A percentile compares a stretch with the other conserved stretches of the same genome.
These are phyloP conservation scores for Aureobasidium sp. DNA, from an alignment of 2,329 filamentous ascomycete genomes.

Conservation along the genomic window DNA sequence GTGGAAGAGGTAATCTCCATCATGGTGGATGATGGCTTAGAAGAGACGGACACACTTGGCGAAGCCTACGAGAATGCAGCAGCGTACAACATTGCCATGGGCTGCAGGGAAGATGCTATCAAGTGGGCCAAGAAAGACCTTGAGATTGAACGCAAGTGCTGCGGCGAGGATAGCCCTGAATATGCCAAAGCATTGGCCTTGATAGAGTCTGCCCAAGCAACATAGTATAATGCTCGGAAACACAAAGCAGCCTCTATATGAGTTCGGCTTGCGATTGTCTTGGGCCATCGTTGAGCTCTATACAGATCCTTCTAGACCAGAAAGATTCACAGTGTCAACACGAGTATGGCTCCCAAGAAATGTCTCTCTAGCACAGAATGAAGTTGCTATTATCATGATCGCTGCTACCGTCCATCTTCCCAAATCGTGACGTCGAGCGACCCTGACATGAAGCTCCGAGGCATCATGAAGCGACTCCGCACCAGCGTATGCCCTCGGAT, in stretches of 20 bases:
- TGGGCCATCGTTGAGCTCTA: no score
- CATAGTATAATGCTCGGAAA: neutral
- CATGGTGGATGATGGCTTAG: conserved; percentile 21
- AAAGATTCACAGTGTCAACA: neutral
- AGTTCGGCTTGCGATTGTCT: no score
- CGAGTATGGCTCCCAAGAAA: no score
- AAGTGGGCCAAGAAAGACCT: conserved; percentile 22
- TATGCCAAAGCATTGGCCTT: neutral
- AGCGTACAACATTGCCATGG: conserved; percentile 18
- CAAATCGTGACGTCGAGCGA: neutral
- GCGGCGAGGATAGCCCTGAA: conserved; percentile 13
- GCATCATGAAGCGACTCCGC: conserved; percentile 3
- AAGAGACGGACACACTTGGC: conserved; percentile 21
- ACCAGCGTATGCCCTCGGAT: conserved; percentile 3
- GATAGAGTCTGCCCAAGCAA: neutral
- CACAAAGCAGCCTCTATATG: neutral
- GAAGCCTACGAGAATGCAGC: conserved; percentile 20
- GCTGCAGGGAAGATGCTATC: conserved; percentile 19
- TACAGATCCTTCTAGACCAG: no score
- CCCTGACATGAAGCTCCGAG: conserved; percentile 3
- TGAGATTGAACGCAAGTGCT: conserved; percentile 25
- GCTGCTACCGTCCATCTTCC: no score
- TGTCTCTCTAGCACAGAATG: no score
- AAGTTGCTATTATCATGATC: no score
- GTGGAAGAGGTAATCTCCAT: conserved; percentile 19